Base-by-base conservation (phyloP, 805 yeast genomes). In the Schizosaccharomyces lindneri region DNA sequence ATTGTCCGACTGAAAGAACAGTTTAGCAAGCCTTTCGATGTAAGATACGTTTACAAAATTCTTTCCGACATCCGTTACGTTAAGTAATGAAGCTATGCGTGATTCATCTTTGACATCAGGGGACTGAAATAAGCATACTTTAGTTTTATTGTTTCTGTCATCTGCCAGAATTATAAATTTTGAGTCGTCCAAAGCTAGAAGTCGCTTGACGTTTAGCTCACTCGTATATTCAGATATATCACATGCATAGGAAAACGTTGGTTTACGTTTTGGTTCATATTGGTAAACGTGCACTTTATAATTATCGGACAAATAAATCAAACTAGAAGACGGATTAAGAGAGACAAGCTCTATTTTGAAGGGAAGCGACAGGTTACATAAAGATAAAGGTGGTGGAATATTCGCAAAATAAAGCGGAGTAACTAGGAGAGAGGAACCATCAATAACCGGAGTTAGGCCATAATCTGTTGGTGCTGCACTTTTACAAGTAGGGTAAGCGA, bases 321-420 rank as follows among this genome's bases (percentile, higher is more conserved):
- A 24, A 9, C 15, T 29, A 21, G 57, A 51, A 17, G 17, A 19
- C 7, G 36, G 19, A 29, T 29, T 11, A 7, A 32, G 9, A 7
- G 60, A 57, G n/a, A 43, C 55, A 21, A 21, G n/a, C 4, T 27
- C 70, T 6, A 87, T 80, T 62, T 79, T 79, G 0, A 73, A 75
- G 7, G 74, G 75, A 13, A 81, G 73, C 9, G 77, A 79, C 61
- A 87, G 71, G 60, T 82, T 85, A 63, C 94, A 77, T 68, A 78
- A 83, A 29, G 86, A 78, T 69, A 87, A 81, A 55, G 99, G 99
- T 0, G 99, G 99, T 3, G 99, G 99, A 11, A 87, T 90, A 69
- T 83, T 87, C 1, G 95, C 95, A 39, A 82, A 69, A 0, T 84
- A 77, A 46, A 93, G 75, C 0, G 97, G 97, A 0, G 98, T 90